These are phyloP conservation scores for Cystobasidiaceae sp. DNA, from an alignment of 1,284 basidiomycete species.

Conservation along the genomic window DNA sequence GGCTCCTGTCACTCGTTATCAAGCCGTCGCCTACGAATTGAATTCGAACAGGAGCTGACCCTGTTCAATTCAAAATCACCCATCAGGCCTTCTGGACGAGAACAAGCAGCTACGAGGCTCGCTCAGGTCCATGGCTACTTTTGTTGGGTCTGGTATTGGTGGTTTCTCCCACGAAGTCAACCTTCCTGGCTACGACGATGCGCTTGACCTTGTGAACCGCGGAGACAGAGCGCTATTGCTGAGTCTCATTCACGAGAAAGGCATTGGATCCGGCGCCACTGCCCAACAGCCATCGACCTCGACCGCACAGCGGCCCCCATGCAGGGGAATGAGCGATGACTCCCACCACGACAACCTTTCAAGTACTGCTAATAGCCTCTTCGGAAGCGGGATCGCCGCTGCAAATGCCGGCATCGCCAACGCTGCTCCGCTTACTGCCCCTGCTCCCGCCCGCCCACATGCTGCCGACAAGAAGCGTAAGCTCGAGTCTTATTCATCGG, in stretches of 20 bases:
- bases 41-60: no score
- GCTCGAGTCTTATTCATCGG: not conserved
- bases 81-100: constrained; percentile 16
- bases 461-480: constrained; percentile 8
- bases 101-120: constrained; percentile 13
- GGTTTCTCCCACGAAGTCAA: not conserved
- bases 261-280: no score
- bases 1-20: not conserved
- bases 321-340: no score
- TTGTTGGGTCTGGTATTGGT: constrained; percentile 1
- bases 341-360: not conserved
- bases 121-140: constrained; percentile 14
- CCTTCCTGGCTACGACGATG: constrained; percentile 1
- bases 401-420: not conserved
- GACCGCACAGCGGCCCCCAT: no score
- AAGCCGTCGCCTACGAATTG: not conserved
- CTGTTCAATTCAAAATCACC: not conserved
- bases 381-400: not conserved
- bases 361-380: not conserved
- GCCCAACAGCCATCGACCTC: no score
- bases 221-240: constrained; percentile 7
- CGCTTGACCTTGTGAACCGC: constrained; percentile 9
- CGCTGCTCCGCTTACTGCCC: not conserved
- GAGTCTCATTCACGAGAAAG: constrained; percentile 7
- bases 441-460: not conserved